Evolutionary conservation across 225 moss, liverwort and hornwort genomes (phyloP), one percentile per base, ranked within the genome.

Genomic region (Physcomitrellopsis africana): DNA sequence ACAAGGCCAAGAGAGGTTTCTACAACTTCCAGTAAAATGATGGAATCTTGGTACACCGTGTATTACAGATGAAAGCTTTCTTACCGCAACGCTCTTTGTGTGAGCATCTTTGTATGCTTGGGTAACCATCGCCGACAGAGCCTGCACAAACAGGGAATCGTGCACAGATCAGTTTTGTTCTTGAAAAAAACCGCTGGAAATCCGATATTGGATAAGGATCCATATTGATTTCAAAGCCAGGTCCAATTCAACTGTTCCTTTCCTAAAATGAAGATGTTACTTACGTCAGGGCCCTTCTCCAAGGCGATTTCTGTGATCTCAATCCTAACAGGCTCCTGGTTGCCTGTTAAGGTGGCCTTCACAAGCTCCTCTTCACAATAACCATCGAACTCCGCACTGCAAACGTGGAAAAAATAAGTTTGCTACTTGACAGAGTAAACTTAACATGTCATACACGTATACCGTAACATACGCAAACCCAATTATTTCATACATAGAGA

Each of bases 81-180:
- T 61, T 68, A 80, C 80, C 54, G 67, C 24, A 32, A 91, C 91
- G 76, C 91, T 91, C 75, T 91, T 91, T 14, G 74, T 24, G 75
- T 91, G 91, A 5, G 91, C 91, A 65, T 91, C 91, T 65, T 89
- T 91, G 44, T 89, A 91, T 10, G 91, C 91, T 51, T 89, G 84
- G 51, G 82, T 91, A 29, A 91, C 84, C 65, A 91, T 51, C 76
- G 74, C 63, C 26, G 82, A 78, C 20, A 91, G 82, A 67, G 10
- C 84, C 10, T 80, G 80, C 32, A 37, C 32, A 37, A 37, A 37
- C 32, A 37, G 5, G 7, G 7, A 37, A 37, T 37, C 32, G 7
- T 4, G 32, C 32, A 7, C 32, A 37, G 4, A 7, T 37, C 32
- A 37, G 7, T 37, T 37, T 37, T 37, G 32, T 37, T 7, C 32